Evolutionary conservation across 1,284 basidiomycete species (phyloP).

Genomic region (Cutaneotrichosporon sp.): DNA sequence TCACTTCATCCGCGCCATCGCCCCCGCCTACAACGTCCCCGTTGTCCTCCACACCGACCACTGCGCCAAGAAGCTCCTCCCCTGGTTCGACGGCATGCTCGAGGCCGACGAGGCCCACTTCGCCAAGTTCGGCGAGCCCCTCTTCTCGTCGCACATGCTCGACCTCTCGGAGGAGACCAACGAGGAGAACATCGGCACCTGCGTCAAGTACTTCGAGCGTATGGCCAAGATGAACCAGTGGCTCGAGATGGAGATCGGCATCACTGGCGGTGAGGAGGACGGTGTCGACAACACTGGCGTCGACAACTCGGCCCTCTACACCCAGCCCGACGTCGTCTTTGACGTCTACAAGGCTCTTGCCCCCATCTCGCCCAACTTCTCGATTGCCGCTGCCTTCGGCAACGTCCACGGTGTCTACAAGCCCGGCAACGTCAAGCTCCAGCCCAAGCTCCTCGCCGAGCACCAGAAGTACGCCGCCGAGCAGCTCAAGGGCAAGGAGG

Average conservation of each 20-base stretch:
- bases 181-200: constrained; percentile 94
- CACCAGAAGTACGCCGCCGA: constrained; percentile 80
- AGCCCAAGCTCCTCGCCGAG: constrained; percentile 87
- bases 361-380: constrained; percentile 90
- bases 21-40: constrained; percentile 88
- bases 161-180: constrained; percentile 98
- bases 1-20: constrained; percentile 84
- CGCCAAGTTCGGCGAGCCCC: constrained; percentile 83
- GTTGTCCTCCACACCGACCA: constrained; percentile 99
- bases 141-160: constrained; percentile 92
- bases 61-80: constrained; percentile 97
- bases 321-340: constrained; percentile 94
- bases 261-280: constrained; percentile 99
- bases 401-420: constrained; percentile 98
- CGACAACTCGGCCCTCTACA: constrained; percentile 94
- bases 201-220: constrained; percentile 92
- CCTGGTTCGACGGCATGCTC: constrained; percentile 99
- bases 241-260: constrained; percentile 99
- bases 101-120: constrained; percentile 92
- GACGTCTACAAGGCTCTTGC: constrained; percentile 85
- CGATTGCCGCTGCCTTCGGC: constrained; percentile 88
- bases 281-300: constrained; percentile 95
- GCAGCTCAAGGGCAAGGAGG: constrained; percentile 66
- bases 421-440: constrained; percentile 88
- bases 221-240: constrained; percentile 91